Evolutionary conservation across 2,329 filamentous ascomycete species (phyloP), one percentile per base, ranked within the genome.

Genomic region (Ustulina deusta): DNA sequence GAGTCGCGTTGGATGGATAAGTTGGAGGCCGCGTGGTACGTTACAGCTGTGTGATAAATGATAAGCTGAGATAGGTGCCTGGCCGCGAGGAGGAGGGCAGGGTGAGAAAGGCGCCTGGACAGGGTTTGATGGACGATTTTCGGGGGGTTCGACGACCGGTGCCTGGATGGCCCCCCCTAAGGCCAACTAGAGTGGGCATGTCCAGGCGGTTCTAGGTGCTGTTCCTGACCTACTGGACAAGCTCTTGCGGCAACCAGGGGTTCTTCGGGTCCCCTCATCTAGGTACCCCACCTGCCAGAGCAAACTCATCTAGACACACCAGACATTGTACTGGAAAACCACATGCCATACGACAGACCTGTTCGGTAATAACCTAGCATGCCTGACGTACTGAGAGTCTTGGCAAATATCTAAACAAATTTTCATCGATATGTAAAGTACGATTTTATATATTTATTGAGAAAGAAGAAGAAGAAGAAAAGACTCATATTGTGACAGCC

Each of bases 1-100:
- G 62, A 63, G 63, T 69, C 69, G 69, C 69, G 69, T 70, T 63
- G 49, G 2, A 52, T 52, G 27, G 34, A 60, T 52, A 54, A 38
- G 60, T 51, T 56, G 48, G 48, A 60, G 61, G 46, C 57, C 38
- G 58, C 58, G 61, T 65, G 62, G 42, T 68, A 66, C 29, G 36
- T 38, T 46, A 34, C 49, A 59, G 48, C 56, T 49, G 57, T 32
- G 46, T 29, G 61, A 46, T 55, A 67, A 36, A 52, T 42, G 61
- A 57, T 65, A 49, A 65, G 61, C 54, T 32, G 61, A 52, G 60
- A 42, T 55, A 51, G 58, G 38, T 48, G 61, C 63, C 58, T 52
- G 66, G 54, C 48, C 56, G 57, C 44, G 40, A 38, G 32, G 40
- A 52, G 40, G 15, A 46, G 57, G 49, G 55, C 22, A 55, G 40